Conservation (phyloP, 2,329 filamentous ascomycete species). For the Alternaria postmessia region DNA sequence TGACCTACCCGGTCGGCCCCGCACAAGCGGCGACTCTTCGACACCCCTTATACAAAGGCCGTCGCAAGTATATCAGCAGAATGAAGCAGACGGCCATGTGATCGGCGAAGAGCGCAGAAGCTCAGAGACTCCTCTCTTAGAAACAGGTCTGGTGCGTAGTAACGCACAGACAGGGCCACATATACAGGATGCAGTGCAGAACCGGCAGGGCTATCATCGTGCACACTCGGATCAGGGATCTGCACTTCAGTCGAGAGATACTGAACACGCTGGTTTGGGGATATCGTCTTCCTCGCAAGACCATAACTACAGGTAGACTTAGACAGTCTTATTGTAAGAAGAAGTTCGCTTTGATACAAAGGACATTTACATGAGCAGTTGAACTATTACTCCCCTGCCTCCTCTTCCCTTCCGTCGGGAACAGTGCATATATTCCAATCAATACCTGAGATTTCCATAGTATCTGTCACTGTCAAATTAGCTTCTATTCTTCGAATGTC, state of each 20-base stretch:
- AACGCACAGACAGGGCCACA: background rate
- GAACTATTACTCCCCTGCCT: background rate
- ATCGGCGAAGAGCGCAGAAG: background rate
- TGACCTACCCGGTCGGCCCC: background rate
- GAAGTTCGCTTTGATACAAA: background rate
- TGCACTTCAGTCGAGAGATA: background rate
- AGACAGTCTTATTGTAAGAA: background rate
- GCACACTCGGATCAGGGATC: background rate
- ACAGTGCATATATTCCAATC: too few relatives aligned
- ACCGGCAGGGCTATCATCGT: background rate
- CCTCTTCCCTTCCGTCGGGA: too few relatives aligned
- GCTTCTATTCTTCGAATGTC: too few relatives aligned
- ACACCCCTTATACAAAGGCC: background rate
- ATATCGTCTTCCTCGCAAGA: background rate
- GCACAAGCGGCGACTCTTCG: background rate
- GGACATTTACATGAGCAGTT: background rate
- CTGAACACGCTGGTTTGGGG: background rate
- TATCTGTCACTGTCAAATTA: too few relatives aligned
- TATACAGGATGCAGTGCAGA: background rate
- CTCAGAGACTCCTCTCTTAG: background rate
- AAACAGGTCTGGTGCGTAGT: background rate
- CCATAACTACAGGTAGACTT: background rate
- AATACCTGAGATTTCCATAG: too few relatives aligned
- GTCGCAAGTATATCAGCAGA: background rate
- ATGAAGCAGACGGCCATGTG: background rate